phyloP scores from a whole-genome alignment of 768 basidiomycete genomes.

The Leccinum pellstonianum region DNA sequence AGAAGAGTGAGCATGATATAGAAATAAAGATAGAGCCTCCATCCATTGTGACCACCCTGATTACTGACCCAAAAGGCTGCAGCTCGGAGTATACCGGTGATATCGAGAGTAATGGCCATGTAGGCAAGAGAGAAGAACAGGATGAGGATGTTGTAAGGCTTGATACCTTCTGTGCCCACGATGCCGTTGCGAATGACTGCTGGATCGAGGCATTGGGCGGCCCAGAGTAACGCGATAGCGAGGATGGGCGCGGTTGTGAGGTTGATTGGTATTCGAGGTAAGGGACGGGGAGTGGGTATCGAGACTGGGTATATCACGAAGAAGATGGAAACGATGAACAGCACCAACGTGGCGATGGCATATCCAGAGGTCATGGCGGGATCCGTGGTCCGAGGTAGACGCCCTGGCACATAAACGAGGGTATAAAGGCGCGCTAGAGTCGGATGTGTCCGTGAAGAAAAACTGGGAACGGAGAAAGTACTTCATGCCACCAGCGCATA shows the following conservation, averaged over 20 bases:
- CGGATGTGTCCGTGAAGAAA: not conserved
- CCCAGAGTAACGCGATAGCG: slow-evolving; percentile 53
- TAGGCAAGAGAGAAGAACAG: slow-evolving; percentile 92
- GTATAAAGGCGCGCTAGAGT: not conserved
- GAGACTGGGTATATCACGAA: slow-evolving; percentile 49
- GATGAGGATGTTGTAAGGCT: slow-evolving; percentile 91
- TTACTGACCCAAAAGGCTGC: slow-evolving; percentile 90
- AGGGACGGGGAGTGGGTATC: slow-evolving; percentile 38
- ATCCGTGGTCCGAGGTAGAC: not conserved
- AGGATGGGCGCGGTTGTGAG: slow-evolving; percentile 55
- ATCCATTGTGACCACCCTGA: slow-evolving; percentile 70
- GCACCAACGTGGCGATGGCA: slow-evolving; percentile 48
- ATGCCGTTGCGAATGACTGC: slow-evolving; percentile 70
- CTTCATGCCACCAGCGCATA: too few relatives aligned
- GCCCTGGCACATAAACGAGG: not conserved
- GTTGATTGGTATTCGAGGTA: slow-evolving; percentile 41
- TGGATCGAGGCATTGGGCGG: slow-evolving; percentile 48
- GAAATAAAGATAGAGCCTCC: slow-evolving; percentile 73
- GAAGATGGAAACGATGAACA: slow-evolving; percentile 53
- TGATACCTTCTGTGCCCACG: slow-evolving; percentile 72
- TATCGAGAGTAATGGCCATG: slow-evolving; percentile 88
- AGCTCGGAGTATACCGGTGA: slow-evolving; percentile 82
- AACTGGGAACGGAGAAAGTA: too few relatives aligned
- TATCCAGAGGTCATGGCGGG: slow-evolving; percentile 42
- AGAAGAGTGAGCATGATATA: slow-evolving; percentile 78